Base-by-base conservation (phyloP, 2,329 filamentous ascomycete genomes). In the Alternaria viburni region DNA sequence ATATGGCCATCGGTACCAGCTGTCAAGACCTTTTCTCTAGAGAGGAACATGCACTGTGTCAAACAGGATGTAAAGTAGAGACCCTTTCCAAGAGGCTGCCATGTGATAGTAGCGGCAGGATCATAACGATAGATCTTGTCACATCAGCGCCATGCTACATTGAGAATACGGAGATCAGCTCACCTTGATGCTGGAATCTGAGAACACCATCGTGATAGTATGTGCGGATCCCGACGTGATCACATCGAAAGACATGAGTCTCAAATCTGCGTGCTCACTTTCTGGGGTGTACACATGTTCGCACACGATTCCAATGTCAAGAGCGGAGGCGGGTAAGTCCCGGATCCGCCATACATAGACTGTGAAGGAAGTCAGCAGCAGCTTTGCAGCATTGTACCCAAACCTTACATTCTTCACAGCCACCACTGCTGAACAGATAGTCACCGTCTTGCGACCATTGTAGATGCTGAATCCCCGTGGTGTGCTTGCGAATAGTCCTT, bases 391-490 rank as follows among this genome's bases (percentile, higher is more conserved):
- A 19, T 15, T 13, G 13, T 12, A 17, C 28, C 15, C 8, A 7
- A 13, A 19, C 47, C 65, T 19, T 56, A 67, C 65, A 73, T 79
- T 99, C 95, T 77, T 97, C 95, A 64, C 89, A 90, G 0, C 94
- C 96, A 6, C 88, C 93, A 72, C 93, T 94, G 68, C 92, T 97
- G 76, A 98, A 91, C 3, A 99, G 86, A 70, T 90, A 91, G 1
- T 83, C 78, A 3, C 90, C 87, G 50, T 87, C 85, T 0, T 78
- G 76, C 2, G 91, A 88, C 92, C 93, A 98, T 63, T 86, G 86
- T 1, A 97, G 82, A 65, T 90, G 86, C 77, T 97, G 95, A 8
- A 98, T 88, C 0, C 95, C 96, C 0, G 93, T 90, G 2, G 89
- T 90, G 75, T 99, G 96, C 58, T 88, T 88, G 68, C 93, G 90